Evolutionary conservation across 495 filamentous ascomycete species (phyloP).

Genomic region (Podospora australis): DNA sequence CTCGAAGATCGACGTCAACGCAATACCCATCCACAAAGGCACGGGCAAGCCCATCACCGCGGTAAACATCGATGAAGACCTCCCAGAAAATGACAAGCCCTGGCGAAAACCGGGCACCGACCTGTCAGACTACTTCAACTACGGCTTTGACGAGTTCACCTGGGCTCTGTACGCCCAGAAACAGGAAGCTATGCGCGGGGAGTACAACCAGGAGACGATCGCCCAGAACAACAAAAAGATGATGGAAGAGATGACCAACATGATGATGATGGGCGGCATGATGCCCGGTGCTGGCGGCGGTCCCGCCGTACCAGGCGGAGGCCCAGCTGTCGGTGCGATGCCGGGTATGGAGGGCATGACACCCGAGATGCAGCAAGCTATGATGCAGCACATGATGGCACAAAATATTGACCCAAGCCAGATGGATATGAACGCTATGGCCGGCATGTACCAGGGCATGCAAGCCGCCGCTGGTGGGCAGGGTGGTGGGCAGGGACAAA

Average conservation of each 20-base stretch:
- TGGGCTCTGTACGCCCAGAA: slow-evolving; percentile 93
- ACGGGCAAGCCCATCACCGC: slow-evolving; percentile 75
- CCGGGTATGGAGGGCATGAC: slow-evolving; percentile 58
- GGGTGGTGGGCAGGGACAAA: slow-evolving; percentile 39
- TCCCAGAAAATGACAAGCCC: slow-evolving; percentile 79
- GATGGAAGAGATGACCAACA: slow-evolving; percentile 81
- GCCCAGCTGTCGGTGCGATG: slow-evolving; percentile 3
- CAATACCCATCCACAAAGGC: slow-evolving; percentile 68
- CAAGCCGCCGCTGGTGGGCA: slow-evolving; percentile 30
- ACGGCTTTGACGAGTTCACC: slow-evolving; percentile 98
- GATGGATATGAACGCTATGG: slow-evolving; percentile 47
- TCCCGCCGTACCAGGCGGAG: background rate
- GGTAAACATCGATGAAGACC: slow-evolving; percentile 76
- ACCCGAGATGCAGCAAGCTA: slow-evolving; percentile 73
- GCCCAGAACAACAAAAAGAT: slow-evolving; percentile 74
- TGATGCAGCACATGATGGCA: slow-evolving; percentile 77
- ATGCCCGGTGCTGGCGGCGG: slow-evolving; percentile 35
- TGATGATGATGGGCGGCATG: slow-evolving; percentile 74
- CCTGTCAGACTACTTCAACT: slow-evolving; percentile 96
- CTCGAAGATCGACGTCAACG: slow-evolving; percentile 77
- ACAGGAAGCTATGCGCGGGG: slow-evolving; percentile 68
- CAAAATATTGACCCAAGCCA: slow-evolving; percentile 74
- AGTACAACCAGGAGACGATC: slow-evolving; percentile 51
- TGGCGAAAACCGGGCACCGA: slow-evolving; percentile 96
- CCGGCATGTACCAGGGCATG: slow-evolving; percentile 43